phyloP scores from a whole-genome alignment of 352 stramenopile species.

The Aphanomyces cochlioides region DNA sequence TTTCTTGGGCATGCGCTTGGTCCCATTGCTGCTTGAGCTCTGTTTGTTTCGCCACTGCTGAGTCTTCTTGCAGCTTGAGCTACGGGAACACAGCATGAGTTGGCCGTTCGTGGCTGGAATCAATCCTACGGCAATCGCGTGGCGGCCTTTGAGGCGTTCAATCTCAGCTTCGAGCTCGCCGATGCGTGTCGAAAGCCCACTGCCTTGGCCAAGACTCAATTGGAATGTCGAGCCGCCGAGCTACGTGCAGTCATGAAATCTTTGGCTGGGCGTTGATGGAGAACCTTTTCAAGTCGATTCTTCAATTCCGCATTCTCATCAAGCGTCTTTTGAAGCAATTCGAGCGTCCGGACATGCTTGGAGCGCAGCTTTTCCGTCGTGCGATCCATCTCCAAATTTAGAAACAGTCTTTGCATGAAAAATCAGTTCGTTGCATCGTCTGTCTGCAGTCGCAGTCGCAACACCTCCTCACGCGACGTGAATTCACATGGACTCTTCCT shows the following conservation, averaged over 20 bases:
- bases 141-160: slow-evolving; percentile 38
- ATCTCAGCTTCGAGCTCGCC: slow-evolving; percentile 62
- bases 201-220: slow-evolving; percentile 45
- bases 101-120: neutral
- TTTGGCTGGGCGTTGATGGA: neutral
- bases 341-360: slow-evolving; percentile 75
- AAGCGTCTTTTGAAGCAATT: slow-evolving; percentile 73
- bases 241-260: neutral
- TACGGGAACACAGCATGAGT: neutral
- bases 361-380: slow-evolving; percentile 62
- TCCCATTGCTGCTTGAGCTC: neutral
- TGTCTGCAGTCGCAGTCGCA: neutral
- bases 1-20: too few species aligned
- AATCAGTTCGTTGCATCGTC: neutral
- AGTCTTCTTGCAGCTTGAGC: slow-evolving; percentile 33
- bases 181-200: slow-evolving; percentile 40
- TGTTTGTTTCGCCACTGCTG: neutral
- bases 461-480: too few species aligned
- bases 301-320: slow-evolving; percentile 72
- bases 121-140: slow-evolving; percentile 5
- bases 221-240: slow-evolving; percentile 5
- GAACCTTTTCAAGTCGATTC: slow-evolving; percentile 51
- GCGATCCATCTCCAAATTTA: neutral
- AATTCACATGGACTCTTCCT: too few species aligned
- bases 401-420: neutral